Conservation (phyloP, 257 asterid genomes). For the Lithospermum erythrorhizon region DNA sequence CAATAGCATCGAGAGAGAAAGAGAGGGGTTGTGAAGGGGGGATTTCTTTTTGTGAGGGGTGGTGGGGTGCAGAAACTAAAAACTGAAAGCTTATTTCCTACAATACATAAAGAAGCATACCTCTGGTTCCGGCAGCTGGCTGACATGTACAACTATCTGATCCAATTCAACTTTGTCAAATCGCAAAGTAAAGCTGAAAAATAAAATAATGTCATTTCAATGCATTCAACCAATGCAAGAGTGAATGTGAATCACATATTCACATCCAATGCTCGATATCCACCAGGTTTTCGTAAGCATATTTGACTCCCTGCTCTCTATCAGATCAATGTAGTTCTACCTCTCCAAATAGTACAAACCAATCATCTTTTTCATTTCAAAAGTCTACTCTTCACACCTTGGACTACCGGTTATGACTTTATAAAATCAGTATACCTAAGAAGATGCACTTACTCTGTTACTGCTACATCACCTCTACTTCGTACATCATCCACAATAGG, state of each 20-base stretch:
- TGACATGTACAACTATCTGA: slow-evolving; percentile 56
- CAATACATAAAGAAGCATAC: slow-evolving; percentile 23
- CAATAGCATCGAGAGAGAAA: background rate
- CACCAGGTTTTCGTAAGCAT: too few relatives aligned
- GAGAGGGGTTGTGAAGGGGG: background rate
- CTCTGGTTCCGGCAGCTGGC: slow-evolving; percentile 78
- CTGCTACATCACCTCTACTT: slow-evolving; percentile 80
- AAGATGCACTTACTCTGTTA: slow-evolving; percentile 70
- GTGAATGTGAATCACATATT: background rate
- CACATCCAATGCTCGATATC: too few relatives aligned
- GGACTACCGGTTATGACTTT: too few relatives aligned
- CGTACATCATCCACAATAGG: slow-evolving; percentile 90
- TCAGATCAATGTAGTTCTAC: too few relatives aligned
- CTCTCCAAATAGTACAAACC: too few relatives aligned
- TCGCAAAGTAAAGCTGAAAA: slow-evolving; percentile 56
- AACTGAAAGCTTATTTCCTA: background rate
- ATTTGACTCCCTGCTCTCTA: too few relatives aligned
- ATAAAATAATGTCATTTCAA: background rate
- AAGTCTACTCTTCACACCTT: too few relatives aligned
- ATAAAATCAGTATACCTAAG: background rate
- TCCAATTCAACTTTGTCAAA: slow-evolving; percentile 83
- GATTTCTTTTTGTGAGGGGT: too few relatives aligned
- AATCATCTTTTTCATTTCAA: too few relatives aligned
- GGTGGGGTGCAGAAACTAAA: background rate
- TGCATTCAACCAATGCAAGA: background rate